Evolutionary conservation across 2,329 filamentous ascomycete species (phyloP).

Genomic region (Pseudonectria foliicola): DNA sequence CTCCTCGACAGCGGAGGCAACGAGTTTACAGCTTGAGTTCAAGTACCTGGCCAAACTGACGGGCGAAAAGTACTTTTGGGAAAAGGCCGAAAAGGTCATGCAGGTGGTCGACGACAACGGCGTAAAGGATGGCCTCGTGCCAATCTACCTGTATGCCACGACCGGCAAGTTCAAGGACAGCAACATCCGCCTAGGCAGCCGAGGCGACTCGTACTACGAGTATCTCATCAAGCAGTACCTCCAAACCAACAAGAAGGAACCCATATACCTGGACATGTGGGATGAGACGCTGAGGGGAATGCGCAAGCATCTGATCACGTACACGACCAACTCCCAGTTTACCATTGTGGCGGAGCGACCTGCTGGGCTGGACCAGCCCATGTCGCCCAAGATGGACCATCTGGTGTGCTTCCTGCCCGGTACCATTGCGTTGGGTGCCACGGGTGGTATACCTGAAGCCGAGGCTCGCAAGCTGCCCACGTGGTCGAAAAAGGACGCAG

Average conservation of each 20-base stretch:
- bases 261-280: constrained; percentile 89
- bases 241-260: constrained; percentile 81
- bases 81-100: constrained; percentile 86
- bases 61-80: constrained; percentile 88
- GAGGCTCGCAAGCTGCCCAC: constrained; percentile 64
- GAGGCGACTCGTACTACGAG: constrained; percentile 97
- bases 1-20: constrained; percentile 89
- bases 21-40: constrained; percentile 89
- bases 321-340: constrained; percentile 70
- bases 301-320: constrained; percentile 86
- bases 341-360: constrained; percentile 89
- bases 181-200: constrained; percentile 86
- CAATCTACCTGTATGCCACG: constrained; percentile 81
- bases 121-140: constrained; percentile 73
- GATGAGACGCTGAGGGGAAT: constrained; percentile 76
- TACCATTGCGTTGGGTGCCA: constrained; percentile 84
- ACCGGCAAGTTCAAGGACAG: constrained; percentile 71
- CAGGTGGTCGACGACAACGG: constrained; percentile 79
- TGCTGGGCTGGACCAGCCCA: constrained; percentile 54
- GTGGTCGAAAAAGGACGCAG: constrained; percentile 76
- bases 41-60: constrained; percentile 95
- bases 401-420: constrained; percentile 96
- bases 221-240: constrained; percentile 98
- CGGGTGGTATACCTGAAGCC: constrained; percentile 66
- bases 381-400: constrained; percentile 95